Evolutionary conservation across 2,329 filamentous ascomycete species (phyloP).

Genomic region (Paradendryphiella salina): DNA sequence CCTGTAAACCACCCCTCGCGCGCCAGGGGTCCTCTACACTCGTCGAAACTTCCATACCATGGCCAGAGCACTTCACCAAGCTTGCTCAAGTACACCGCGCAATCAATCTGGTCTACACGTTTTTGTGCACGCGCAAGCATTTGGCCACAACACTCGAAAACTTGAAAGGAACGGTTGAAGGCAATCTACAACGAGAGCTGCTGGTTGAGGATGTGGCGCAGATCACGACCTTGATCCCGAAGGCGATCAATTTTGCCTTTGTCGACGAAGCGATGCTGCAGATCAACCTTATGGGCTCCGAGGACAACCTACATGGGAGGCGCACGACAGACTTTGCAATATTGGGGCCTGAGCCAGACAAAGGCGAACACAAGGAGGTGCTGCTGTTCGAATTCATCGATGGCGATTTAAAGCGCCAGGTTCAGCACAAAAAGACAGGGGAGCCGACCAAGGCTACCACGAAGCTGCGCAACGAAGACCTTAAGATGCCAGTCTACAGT

Average conservation of each 20-base stretch:
- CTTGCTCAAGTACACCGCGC: conserved; percentile 79
- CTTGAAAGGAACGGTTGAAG: conserved; percentile 81
- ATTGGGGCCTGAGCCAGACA: conserved; percentile 42
- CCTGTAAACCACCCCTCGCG: conserved; percentile 45
- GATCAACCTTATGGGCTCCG: conserved; percentile 73
- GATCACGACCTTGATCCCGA: conserved; percentile 76
- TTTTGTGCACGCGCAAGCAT: conserved; percentile 90
- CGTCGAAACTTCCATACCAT: conserved; percentile 61
- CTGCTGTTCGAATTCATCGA: conserved; percentile 92
- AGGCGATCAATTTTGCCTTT: conserved; percentile 79
- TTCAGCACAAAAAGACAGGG: conserved; percentile 71
- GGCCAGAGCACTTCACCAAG: conserved; percentile 74
- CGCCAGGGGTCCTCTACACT: conserved; percentile 54
- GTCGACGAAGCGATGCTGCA: conserved; percentile 83
- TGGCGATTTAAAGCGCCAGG: conserved; percentile 83
- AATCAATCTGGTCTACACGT: conserved; percentile 90
- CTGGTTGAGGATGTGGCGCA: conserved; percentile 78
- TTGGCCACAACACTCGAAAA: conserved; percentile 90
- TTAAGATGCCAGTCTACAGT: conserved; percentile 90
- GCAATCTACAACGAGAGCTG: conserved; percentile 73
- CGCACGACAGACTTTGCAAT: conserved; percentile 53
- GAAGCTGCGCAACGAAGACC: conserved; percentile 72
- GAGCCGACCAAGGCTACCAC: conserved; percentile 69
- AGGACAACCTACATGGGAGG: conserved; percentile 65
- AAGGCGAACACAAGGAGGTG: conserved; percentile 64